A percentile compares a stretch with the other conserved stretches of the same genome.
phyloP scores from a whole-genome alignment of 2,329 filamentous ascomycete species.

The Xylaria sp. region DNA sequence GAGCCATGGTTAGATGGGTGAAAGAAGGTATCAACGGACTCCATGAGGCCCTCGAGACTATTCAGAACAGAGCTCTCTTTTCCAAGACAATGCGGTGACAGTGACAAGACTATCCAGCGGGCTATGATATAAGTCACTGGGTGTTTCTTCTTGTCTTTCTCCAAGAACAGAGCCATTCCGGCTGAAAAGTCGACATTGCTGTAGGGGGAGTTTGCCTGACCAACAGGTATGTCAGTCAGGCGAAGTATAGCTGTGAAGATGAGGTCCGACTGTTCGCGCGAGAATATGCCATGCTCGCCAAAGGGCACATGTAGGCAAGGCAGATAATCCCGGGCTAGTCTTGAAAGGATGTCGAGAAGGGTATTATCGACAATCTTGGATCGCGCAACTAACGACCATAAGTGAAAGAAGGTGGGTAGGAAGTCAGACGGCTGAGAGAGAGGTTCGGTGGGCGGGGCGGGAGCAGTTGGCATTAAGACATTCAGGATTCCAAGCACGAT shows the following conservation, averaged over 20 bases:
- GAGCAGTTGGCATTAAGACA: constrained; percentile 82
- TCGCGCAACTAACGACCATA: constrained; percentile 92
- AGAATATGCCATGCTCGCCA: constrained; percentile 87
- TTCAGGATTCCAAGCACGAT: constrained; percentile 90
- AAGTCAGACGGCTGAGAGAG: constrained; percentile 88
- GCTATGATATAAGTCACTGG: constrained; percentile 91
- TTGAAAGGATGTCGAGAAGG: constrained; percentile 88
- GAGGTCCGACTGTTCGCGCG: constrained; percentile 85
- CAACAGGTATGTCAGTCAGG: constrained; percentile 92
- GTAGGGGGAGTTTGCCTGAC: constrained; percentile 93
- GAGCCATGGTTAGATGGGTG: constrained; percentile 93
- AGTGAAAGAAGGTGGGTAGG: constrained; percentile 91
- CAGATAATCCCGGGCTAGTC: constrained; percentile 83
- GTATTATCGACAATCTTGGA: constrained; percentile 86
- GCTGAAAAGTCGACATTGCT: constrained; percentile 81
- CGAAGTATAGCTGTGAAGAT: constrained; percentile 92
- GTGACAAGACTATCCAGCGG: constrained; percentile 88
- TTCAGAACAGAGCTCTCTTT: constrained; percentile 80
- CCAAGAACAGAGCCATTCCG: constrained; percentile 83
- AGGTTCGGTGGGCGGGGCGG: constrained; percentile 71
- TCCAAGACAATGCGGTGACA: constrained; percentile 83
- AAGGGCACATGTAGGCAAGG: constrained; percentile 77
- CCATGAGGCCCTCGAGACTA: constrained; percentile 86
- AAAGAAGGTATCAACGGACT: constrained; percentile 98
- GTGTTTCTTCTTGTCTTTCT: constrained; percentile 92